Base-by-base conservation (phyloP, 192 early-diverging fungal species). In the Phycomyces nitens region DNA sequence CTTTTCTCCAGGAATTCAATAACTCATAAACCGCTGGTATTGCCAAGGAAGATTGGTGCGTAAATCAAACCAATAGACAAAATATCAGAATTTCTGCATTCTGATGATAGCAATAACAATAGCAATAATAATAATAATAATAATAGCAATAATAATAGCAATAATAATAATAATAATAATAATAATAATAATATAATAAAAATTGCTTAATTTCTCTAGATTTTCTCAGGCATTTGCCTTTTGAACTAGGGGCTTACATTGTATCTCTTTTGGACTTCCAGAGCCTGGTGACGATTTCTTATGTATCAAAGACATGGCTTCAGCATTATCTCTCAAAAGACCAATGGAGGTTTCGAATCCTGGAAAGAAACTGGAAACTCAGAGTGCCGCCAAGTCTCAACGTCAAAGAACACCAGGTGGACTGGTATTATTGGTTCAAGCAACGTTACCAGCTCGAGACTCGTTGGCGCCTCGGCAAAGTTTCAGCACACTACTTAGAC, bases 351-450 rank as follows among this genome's bases (percentile, higher is more conserved):
- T 23, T 54, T 53, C 50, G 52, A 15, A 63, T 53, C 18, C 5
- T 41, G n/a, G 51, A 53, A 43, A 53, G 39, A 0, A 43, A 63
- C 26, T 63, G 62, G 62, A 63, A 39, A 26, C 22, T 63, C 12
- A 63, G 42, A 10, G 53, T 53, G 11, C 62, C 62, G 1, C 38
- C 38, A 15, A 23, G 52, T 14, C 20, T 42, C 2, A 21, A 15
- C 20, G 14, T 63, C 6, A 24, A n/a, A 3, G 62, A 63, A 20
- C 5, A n/a, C 5, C 26, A 70, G 20, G 44, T 76, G 8, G 80
- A 90, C 60, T 94, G 91, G 92, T 85, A 82, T 40, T 71, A 87
- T 59, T 73, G 94, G 40, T 96, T 85, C 62, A 76, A 82, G 44
- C 83, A 92, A 72, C 81, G 92, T 14, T 68, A 78, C 34, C 57